These are phyloP conservation scores for Globisporangium cederbergense DNA, from an alignment of 352 stramenopile species.

Conservation along the genomic window DNA sequence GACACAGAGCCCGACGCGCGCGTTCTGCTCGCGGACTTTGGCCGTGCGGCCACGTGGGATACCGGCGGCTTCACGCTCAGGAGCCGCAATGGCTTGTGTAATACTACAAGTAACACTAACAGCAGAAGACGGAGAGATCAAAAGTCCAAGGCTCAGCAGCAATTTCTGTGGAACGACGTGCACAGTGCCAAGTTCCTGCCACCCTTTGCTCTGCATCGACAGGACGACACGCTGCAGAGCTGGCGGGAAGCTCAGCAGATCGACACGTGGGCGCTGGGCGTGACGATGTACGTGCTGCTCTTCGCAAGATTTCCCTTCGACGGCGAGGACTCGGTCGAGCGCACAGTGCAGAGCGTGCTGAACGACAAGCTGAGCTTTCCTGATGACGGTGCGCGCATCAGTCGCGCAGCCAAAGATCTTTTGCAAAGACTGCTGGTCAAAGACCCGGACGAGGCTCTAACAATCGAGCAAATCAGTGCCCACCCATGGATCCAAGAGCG, in stretches of 20 bases:
- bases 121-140: neutral
- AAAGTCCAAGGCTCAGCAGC: neutral
- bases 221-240: conserved; percentile 25
- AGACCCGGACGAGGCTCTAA: conserved; percentile 40
- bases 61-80: conserved; percentile 23
- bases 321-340: conserved; percentile 16
- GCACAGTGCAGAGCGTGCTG: conserved; percentile 32
- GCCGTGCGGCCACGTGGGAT: conserved; percentile 45
- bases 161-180: conserved; percentile 56
- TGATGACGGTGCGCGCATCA: conserved; percentile 15
- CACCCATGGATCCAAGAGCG: conserved; percentile 68
- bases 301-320: conserved; percentile 60
- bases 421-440: conserved; percentile 56
- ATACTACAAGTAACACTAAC: neutral
- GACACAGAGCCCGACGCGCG: conserved; percentile 59
- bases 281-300: conserved; percentile 71
- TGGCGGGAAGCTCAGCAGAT: conserved; percentile 65
- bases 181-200: conserved; percentile 65
- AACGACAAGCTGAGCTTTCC: conserved; percentile 32
- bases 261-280: conserved; percentile 69
- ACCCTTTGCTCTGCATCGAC: conserved; percentile 43
- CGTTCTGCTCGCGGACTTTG: conserved; percentile 65
- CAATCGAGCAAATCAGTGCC: conserved; percentile 48
- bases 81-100: conserved; percentile 12
- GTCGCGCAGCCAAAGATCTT: conserved; percentile 66